phyloP scores from a whole-genome alignment of 441 rosid species.

The Gossypium gossypioides region DNA sequence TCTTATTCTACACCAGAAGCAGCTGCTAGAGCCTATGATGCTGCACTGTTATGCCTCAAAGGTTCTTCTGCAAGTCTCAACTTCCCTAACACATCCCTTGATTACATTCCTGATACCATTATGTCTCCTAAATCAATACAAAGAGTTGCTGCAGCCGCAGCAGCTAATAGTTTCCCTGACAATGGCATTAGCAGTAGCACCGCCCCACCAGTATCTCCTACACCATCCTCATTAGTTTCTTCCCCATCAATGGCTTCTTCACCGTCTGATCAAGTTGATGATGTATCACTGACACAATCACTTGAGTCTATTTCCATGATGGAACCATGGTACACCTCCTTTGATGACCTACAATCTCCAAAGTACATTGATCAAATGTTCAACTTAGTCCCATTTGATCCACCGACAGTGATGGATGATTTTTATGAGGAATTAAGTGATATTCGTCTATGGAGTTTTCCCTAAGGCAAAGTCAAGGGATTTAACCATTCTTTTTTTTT shows the following conservation, averaged over 20 bases:
- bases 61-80: constrained; percentile 81
- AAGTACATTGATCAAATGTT: constrained; percentile 43
- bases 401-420: constrained; percentile 31
- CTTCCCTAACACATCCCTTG: constrained; percentile 49
- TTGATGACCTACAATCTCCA: constrained; percentile 32
- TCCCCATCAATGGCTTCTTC: constrained; percentile 32
- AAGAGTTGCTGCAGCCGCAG: constrained; percentile 63
- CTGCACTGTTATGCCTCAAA: constrained; percentile 79
- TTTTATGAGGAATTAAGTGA: constrained; percentile 45
- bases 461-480: constrained; percentile 20
- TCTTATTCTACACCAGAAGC: constrained; percentile 91
- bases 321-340: constrained; percentile 34
- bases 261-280: constrained; percentile 44
- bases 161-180: constrained; percentile 36
- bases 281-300: constrained; percentile 33
- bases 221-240: constrained; percentile 18
- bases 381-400: constrained; percentile 27
- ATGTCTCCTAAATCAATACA: constrained; percentile 87
- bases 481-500: constrained; percentile 4
- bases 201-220: constrained; percentile 18
- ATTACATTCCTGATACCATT: constrained; percentile 30
- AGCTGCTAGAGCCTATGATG: constrained; percentile 94
- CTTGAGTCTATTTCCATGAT: constrained; percentile 26
- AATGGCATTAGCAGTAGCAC: not conserved
- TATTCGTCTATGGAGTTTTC: constrained; percentile 67